phyloP scores from a whole-genome alignment of 2,329 filamentous ascomycete genomes.

The Claviceps humidiphila region DNA sequence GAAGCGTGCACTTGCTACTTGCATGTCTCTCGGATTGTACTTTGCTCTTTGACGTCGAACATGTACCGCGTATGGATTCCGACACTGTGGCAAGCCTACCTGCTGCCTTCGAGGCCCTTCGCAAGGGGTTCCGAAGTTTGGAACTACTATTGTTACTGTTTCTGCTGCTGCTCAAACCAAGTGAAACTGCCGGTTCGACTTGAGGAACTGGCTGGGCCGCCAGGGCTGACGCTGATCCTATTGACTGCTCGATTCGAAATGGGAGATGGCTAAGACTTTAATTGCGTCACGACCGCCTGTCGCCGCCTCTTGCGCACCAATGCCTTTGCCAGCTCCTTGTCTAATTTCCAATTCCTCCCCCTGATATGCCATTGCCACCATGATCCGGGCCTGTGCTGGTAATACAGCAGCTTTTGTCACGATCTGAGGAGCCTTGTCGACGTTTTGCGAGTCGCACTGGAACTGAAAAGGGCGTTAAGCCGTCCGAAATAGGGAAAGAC shows the following conservation, averaged over 20 bases:
- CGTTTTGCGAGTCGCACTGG: background rate
- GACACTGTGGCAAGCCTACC: background rate
- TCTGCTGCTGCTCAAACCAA: background rate
- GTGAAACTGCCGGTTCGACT: background rate
- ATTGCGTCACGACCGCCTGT: background rate
- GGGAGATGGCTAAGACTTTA: background rate
- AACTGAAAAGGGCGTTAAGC: too few species aligned
- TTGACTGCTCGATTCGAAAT: background rate
- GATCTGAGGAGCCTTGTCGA: background rate
- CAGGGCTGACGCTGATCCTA: background rate
- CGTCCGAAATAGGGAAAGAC: too few species aligned
- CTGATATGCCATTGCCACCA: background rate
- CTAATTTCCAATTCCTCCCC: background rate
- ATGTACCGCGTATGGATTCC: too few species aligned
- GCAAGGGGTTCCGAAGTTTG: background rate
- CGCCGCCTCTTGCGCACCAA: background rate
- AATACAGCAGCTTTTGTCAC: background rate
- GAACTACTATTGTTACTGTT: background rate
- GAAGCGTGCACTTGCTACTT: too few species aligned
- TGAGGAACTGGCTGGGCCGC: too few species aligned
- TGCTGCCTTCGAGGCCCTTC: background rate
- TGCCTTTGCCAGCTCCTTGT: background rate
- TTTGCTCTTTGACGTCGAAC: too few species aligned
- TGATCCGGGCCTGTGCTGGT: background rate
- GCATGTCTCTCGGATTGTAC: too few species aligned